Conservation (phyloP, 108 stramenopile species). For the Skeletonema costatum region DNA sequence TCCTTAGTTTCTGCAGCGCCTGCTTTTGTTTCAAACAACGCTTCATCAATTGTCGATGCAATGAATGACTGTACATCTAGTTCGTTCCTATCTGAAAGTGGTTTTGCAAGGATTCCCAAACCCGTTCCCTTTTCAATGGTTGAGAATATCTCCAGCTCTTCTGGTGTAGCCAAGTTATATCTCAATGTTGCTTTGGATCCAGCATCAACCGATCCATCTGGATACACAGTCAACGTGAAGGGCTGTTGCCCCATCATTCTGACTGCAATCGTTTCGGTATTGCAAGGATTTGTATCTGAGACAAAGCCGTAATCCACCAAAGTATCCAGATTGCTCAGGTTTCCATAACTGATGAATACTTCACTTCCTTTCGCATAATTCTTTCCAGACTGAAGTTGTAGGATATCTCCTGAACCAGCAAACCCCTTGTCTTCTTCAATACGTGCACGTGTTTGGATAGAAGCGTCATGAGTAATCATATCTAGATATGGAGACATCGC, state of each 20-base stretch:
- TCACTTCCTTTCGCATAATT: slow-evolving; percentile 46
- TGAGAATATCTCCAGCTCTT: slow-evolving; percentile 51
- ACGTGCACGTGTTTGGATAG: slow-evolving; percentile 49
- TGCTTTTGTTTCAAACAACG: slow-evolving; percentile 48
- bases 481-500: slow-evolving; percentile 76
- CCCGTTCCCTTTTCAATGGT: slow-evolving; percentile 37
- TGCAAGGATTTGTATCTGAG: slow-evolving; percentile 49
- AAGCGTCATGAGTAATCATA: slow-evolving; percentile 77
- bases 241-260: slow-evolving; percentile 57
- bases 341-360: slow-evolving; percentile 72
- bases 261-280: slow-evolving; percentile 60
- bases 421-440: slow-evolving; percentile 43
- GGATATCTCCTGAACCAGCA: slow-evolving; percentile 33
- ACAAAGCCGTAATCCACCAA: slow-evolving; percentile 80
- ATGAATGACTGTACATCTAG: slow-evolving; percentile 68
- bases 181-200: slow-evolving; percentile 52
- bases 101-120: slow-evolving; percentile 52
- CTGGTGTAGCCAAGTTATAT: slow-evolving; percentile 47
- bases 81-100: slow-evolving; percentile 57
- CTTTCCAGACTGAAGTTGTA: slow-evolving; percentile 29
- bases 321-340: slow-evolving; percentile 72
- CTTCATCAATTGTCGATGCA: slow-evolving; percentile 63
- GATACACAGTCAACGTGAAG: slow-evolving; percentile 47
- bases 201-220: slow-evolving; percentile 62
- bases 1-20: slow-evolving; percentile 41